Base-by-base conservation (phyloP, 2,329 filamentous ascomycete genomes). In the Botryotinia convoluta region DNA sequence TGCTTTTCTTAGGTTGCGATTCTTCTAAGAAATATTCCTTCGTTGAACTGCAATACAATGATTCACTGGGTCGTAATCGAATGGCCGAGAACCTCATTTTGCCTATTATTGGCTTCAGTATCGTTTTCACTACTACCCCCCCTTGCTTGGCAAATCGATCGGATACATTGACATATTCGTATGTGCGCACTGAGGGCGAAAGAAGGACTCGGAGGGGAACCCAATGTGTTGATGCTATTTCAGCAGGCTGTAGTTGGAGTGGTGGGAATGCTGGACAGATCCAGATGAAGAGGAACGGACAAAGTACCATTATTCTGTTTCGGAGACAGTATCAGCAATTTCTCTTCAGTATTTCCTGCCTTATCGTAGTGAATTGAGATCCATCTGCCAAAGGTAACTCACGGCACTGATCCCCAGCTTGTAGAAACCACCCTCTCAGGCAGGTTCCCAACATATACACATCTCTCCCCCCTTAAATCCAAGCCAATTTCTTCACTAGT, bases 191-290 rank as follows among this genome's bases (percentile, higher is more conserved):
- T 2, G 83, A 83, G 2, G 89, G 86, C 1, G 87, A 86, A n/a
- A 91, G 83, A 12, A 93, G 85, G 29, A 86, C 86, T 69, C 87
- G 84, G 4, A 92, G 80, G 20, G 91, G 87, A 6, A 93, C 89
- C 91, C 90, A 93, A 80, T 92, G 90, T 3, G 88, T 87, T 2
- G 89, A 89, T 37, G 89, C 90, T 32, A 92, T 89, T 82, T 93
- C 91, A 45, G 87, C 87, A 7, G 90, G 90, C 78, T 92, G 90
- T n/a, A 92, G 83, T 63, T 85, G 85, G 57, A 92, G 83, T 1
- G 86, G 81, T 8, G 90, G 89, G 8, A 87, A 83, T 37, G 85
- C 83, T 42, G 86, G 86, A 29, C 84, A 85, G 4, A 88, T 91
- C 72, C 89, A 82, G 37, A 93, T 82, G 80, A 91, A 92, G 61